Conservation (phyloP, 805 yeast species). For the Ogataea paradorogensis region DNA sequence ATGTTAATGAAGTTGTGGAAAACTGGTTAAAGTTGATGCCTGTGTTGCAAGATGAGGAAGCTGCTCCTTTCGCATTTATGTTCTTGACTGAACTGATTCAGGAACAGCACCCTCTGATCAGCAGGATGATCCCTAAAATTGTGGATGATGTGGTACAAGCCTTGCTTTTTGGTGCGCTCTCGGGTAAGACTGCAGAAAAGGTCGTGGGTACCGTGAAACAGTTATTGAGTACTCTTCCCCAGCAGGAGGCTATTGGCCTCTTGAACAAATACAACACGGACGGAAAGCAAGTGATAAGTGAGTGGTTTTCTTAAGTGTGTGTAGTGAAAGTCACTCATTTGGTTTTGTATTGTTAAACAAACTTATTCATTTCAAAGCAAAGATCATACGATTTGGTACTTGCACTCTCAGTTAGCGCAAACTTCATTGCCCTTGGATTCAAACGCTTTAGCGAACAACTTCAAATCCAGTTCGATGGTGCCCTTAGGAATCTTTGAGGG, state of each 20-base stretch:
- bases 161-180: constrained; percentile 59
- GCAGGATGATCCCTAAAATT: constrained; percentile 51
- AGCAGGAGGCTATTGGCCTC: constrained; percentile 61
- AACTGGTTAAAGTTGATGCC: constrained; percentile 86
- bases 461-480: constrained; percentile 21
- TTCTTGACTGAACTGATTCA: constrained; percentile 73
- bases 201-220: constrained; percentile 62
- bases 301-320: constrained; percentile 27
- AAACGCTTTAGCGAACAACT: constrained; percentile 14
- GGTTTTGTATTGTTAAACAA: constrained; percentile 4
- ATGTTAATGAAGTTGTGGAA: constrained; percentile 57
- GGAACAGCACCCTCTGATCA: constrained; percentile 57
- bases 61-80: constrained; percentile 79
- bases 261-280: constrained; percentile 62
- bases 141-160: constrained; percentile 75
- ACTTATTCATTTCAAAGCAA: constrained; percentile 2
- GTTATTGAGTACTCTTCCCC: constrained; percentile 63
- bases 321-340: constrained; percentile 2
- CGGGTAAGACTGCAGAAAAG: constrained; percentile 68
- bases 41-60: constrained; percentile 77
- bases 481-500: constrained; percentile 34
- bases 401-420: background rate
- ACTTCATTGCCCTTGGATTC: constrained; percentile 10
- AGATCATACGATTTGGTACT: background rate
- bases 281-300: constrained; percentile 49